phyloP scores from a whole-genome alignment of 139 green algal species.

The Micractinium sp. region DNA sequence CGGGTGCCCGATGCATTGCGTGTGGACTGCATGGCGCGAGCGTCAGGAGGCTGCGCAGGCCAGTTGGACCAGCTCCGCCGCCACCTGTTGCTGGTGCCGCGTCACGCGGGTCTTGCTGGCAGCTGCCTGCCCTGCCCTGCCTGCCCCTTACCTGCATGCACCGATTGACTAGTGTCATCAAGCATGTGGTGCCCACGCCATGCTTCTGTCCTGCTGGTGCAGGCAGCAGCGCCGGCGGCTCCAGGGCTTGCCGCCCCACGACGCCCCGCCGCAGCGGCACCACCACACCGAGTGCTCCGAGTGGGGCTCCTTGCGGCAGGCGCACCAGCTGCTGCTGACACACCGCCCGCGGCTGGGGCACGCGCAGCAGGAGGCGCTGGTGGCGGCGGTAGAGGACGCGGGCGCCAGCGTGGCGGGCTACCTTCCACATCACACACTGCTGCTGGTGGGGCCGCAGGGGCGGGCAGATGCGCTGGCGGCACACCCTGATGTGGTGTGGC shows the following conservation, averaged over 20 bases:
- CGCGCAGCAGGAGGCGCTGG: background rate
- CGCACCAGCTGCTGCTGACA: conserved; percentile 25
- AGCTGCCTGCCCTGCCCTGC: background rate
- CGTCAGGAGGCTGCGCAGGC: background rate
- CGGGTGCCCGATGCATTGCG: background rate
- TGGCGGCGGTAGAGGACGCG: background rate
- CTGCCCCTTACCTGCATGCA: too few species aligned
- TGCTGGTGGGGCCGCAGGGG: conserved; percentile 30
- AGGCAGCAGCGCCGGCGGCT: conserved; percentile 15
- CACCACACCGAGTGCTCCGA: background rate
- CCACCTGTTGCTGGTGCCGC: background rate
- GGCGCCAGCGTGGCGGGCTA: conserved; percentile 27
- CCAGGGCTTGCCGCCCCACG: background rate
- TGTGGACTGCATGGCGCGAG: background rate
- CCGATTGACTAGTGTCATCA: background rate
- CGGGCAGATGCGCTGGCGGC: background rate
- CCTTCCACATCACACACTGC: conserved; percentile 35
- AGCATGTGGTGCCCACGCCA: background rate
- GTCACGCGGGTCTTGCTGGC: too few species aligned
- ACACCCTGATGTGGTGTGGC: conserved; percentile 4
- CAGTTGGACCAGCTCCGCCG: background rate
- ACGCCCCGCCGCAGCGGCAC: background rate
- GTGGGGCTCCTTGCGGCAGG: conserved; percentile 20
- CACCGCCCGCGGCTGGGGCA: background rate
- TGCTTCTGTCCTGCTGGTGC: background rate